Evolutionary conservation across 1,284 basidiomycete genomes (phyloP).

Genomic region (Cystobasidium pallidum): DNA sequence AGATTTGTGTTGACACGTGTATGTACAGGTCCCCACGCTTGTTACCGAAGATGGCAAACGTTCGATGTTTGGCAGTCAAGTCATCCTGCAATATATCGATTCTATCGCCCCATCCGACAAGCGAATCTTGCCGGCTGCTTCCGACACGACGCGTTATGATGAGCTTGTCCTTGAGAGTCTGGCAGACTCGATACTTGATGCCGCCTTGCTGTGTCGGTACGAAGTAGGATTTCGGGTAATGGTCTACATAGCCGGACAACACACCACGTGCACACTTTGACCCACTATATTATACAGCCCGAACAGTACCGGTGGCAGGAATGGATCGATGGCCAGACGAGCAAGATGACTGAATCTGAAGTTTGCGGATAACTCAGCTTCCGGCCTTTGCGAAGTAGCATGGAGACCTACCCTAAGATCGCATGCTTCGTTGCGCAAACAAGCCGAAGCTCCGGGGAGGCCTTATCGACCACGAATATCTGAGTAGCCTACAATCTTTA

Average conservation of each 20-base stretch:
- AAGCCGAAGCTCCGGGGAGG: constrained; percentile 8
- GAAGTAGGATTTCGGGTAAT: constrained; percentile 6
- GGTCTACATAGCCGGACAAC: no score
- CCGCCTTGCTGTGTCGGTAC: constrained; percentile 14
- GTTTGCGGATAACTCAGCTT: no score
- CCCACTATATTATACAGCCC: neutral
- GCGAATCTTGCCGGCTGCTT: constrained; percentile 12
- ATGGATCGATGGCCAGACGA: constrained; percentile 37
- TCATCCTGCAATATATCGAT: constrained; percentile 23
- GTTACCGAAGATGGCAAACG: constrained; percentile 10
- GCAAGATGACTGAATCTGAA: no score
- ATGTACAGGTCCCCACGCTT: constrained; percentile 15
- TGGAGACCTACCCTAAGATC: constrained; percentile 1
- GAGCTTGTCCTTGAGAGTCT: constrained; percentile 27
- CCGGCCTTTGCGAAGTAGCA: neutral
- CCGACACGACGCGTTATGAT: constrained; percentile 10
- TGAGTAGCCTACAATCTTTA: no score
- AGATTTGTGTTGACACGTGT: neutral
- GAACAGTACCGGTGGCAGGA: constrained; percentile 18
- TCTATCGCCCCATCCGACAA: constrained; percentile 1
- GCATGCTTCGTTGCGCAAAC: constrained; percentile 19
- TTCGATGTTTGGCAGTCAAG: constrained; percentile 23
- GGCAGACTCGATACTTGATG: constrained; percentile 22
- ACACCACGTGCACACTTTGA: neutral
- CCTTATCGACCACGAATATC: no score